Evolutionary conservation across 2,329 filamentous ascomycete genomes (phyloP), one percentile per base, ranked within the genome.

Genomic region (Plectosphaerella plurivora): DNA sequence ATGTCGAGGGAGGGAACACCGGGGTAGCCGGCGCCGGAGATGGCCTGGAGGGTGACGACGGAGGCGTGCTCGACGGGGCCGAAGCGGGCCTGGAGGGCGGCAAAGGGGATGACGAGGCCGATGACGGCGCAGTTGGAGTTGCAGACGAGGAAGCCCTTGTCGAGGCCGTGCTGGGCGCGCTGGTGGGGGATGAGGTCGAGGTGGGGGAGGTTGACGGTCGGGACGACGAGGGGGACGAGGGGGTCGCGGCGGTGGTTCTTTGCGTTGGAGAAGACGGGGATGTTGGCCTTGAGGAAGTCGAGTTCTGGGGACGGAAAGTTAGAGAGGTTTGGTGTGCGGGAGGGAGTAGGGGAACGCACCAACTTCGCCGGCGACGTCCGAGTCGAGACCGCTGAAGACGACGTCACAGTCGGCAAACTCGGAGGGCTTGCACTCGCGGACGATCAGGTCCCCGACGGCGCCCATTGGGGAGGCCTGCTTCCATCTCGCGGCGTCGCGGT

Each of bases 81-180:
- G 64, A 97, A 96, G 62, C 83, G 85, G 50, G 86, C 83, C 69
- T 96, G 89, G 36, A 97, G 83, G 15, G 93, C 93, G 11, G 91
- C 91, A 65, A 97, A 93, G 22, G 94, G 94, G 57, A 96, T 95
- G 55, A 97, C 93, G 53, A 97, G 84, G 47, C 93, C 93, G 63
- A 97, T 96, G 65, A 97, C 93, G 52, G 93, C 93, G 74, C 94
- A 99, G 76, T 97, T 97, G 59, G 91, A 96, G 77, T 97, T 97
- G 81, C 93, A 97, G 55, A 97, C 91, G 37, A 97, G 75, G 75
- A 97, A 96, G 22, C 94, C 94, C 72, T 89, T 91, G 57, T 87
- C 76, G 45, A 96, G 78, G 25, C 76, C 75, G 68, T 88, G 83
- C 44, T 88, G 79, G 65, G 83, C 78, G 57, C 89, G 82, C 75